Conservation (phyloP, 148 eudicot genomes). For the Oxyria digyna region DNA sequence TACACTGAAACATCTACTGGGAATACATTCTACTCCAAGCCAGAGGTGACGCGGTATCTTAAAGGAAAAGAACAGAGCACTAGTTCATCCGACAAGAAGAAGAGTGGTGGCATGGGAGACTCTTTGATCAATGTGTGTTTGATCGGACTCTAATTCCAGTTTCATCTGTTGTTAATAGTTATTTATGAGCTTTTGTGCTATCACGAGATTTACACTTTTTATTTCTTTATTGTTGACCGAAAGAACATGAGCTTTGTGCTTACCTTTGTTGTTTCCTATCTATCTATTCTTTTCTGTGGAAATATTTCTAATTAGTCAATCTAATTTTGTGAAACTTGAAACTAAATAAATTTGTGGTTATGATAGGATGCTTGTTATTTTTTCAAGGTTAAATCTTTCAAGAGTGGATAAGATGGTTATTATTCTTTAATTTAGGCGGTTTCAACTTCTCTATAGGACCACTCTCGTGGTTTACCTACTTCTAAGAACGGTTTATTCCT, state of each 20-base stretch:
- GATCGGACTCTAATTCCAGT: neutral
- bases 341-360: too few species aligned
- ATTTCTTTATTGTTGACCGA: neutral
- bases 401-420: neutral
- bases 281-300: neutral
- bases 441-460: neutral
- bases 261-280: neutral
- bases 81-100: constrained; percentile 18
- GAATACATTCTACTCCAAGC: constrained; percentile 50
- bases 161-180: neutral
- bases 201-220: neutral
- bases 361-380: neutral
- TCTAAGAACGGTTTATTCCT: neutral
- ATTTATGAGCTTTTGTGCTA: neutral
- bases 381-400: neutral
- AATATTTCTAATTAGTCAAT: neutral
- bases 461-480: neutral
- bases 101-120: constrained; percentile 14
- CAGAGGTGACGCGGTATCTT: constrained; percentile 48
- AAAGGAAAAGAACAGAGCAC: constrained; percentile 14
- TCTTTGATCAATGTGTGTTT: constrained; percentile 26
- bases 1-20: constrained; percentile 46
- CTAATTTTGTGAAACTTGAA: too few species aligned
- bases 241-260: neutral
- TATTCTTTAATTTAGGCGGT: neutral